Evolutionary conservation across 2,329 filamentous ascomycete genomes (phyloP).

Genomic region (Trichoderma breve): DNA sequence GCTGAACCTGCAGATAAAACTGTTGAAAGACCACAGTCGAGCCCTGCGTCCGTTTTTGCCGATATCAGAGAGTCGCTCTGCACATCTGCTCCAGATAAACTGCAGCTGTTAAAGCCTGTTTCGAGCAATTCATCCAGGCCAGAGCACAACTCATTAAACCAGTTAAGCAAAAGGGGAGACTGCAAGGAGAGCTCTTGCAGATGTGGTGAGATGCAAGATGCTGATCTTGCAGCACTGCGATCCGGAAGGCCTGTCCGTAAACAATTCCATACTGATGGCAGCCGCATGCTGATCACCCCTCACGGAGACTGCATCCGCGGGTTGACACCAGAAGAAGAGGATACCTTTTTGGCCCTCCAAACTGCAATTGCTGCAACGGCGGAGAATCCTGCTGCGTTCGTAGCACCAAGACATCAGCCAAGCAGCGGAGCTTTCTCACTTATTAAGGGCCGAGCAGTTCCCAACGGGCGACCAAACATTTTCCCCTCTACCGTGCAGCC

Average conservation of each 20-base stretch:
- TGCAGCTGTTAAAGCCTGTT: conserved; percentile 40
- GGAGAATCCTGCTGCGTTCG: conserved; percentile 54
- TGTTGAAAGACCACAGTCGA: conserved; percentile 32
- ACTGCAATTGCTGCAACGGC: conserved; percentile 50
- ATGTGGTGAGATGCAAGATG: conserved; percentile 41
- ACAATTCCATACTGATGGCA: conserved; percentile 56
- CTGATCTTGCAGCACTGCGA: conserved; percentile 56
- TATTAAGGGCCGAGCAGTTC: conserved; percentile 63
- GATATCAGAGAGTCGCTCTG: conserved; percentile 36
- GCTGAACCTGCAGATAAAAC: conserved; percentile 24
- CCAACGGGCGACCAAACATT: conserved; percentile 61
- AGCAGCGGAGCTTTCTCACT: conserved; percentile 57
- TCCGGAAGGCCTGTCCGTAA: conserved; percentile 60
- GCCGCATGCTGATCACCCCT: conserved; percentile 70
- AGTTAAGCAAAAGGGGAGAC: conserved; percentile 29
- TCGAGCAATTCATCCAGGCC: conserved; percentile 31
- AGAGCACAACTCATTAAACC: conserved; percentile 27
- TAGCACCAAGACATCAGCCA: conserved; percentile 54
- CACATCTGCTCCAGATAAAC: conserved; percentile 34
- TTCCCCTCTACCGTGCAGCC: conserved; percentile 52
- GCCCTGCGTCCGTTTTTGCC: conserved; percentile 36
- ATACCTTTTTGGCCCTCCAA: conserved; percentile 68
- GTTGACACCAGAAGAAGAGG: conserved; percentile 65
- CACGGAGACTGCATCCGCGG: conserved; percentile 75
- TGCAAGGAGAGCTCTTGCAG: conserved; percentile 41